phyloP scores from a whole-genome alignment of 2,329 filamentous ascomycete genomes.

The Pseudopithomyces chartarum region DNA sequence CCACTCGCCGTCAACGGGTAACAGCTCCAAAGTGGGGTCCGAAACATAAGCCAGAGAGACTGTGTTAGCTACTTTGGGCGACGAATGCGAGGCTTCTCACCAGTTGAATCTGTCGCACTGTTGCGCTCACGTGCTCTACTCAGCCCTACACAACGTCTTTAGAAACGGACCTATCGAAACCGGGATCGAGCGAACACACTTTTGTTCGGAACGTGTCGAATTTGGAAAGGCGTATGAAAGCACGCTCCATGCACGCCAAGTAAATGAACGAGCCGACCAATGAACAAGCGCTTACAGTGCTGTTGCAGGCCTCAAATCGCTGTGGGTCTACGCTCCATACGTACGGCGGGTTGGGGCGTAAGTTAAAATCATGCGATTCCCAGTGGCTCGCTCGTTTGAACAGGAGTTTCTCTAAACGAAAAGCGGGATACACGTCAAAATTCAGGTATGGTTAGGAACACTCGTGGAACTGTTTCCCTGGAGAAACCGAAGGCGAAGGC shows the following conservation, averaged over 20 bases:
- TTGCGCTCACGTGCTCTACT: too few relatives aligned
- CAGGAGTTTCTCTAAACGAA: background rate
- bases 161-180: background rate
- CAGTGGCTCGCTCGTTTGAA: conserved; percentile 10
- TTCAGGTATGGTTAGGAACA: conserved; percentile 5
- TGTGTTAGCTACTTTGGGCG: too few relatives aligned
- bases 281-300: conserved; percentile 2
- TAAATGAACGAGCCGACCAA: conserved; percentile 10
- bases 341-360: background rate
- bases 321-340: background rate
- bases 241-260: conserved; percentile 1
- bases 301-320: background rate
- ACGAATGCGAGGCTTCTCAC: too few relatives aligned
- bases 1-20: too few relatives aligned
- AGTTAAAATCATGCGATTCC: conserved; percentile 1
- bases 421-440: background rate
- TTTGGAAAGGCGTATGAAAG: background rate
- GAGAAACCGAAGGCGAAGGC: background rate
- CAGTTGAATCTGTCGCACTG: too few relatives aligned
- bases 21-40: too few relatives aligned
- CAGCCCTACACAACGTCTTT: background rate
- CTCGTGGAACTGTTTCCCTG: background rate
- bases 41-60: too few relatives aligned
- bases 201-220: background rate
- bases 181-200: background rate